Percentiles rank a stretch among this genome's conserved stretches.
phyloP scores from a whole-genome alignment of 495 filamentous ascomycete species.

The Podospora appendiculata region DNA sequence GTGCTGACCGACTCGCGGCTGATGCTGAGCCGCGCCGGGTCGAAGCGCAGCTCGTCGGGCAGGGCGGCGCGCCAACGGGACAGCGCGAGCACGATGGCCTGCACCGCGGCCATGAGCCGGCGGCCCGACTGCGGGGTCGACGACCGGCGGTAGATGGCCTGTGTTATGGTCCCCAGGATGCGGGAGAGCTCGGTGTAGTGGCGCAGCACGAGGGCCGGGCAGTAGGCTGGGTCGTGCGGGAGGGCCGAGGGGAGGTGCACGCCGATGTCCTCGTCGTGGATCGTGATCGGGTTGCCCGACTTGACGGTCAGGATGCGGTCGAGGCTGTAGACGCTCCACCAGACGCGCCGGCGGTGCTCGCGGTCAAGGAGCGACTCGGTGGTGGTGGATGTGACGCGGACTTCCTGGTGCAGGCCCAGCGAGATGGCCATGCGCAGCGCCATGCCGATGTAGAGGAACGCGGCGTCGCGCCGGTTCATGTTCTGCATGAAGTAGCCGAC shows the following conservation, averaged over 20 bases:
- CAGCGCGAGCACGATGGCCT: conserved; percentile 36
- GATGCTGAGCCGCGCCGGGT: conserved; percentile 31
- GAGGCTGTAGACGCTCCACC: conserved; percentile 47
- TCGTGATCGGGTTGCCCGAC: conserved; percentile 42
- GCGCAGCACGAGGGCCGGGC: conserved; percentile 38
- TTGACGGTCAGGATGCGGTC: conserved; percentile 42
- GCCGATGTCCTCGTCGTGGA: conserved; percentile 44
- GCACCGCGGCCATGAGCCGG: conserved; percentile 36
- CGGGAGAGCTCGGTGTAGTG: conserved; percentile 40
- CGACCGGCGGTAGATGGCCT: conserved; percentile 38
- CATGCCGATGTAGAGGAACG: conserved; percentile 43
- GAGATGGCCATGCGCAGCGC: conserved; percentile 46
- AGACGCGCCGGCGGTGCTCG: conserved; percentile 40
- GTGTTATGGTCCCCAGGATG: conserved; percentile 37
- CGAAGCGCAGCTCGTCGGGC: conserved; percentile 36
- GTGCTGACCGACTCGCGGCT: conserved; percentile 40
- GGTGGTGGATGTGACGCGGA: conserved; percentile 7
- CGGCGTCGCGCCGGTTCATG: conserved; percentile 41
- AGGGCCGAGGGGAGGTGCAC: conserved; percentile 29
- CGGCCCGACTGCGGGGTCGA: conserved; percentile 31
- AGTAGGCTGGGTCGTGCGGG: conserved; percentile 21
- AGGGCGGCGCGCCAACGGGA: conserved; percentile 34
- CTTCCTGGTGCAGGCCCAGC: conserved; percentile 44
- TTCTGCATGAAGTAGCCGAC: conserved; percentile 49
- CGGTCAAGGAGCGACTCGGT: conserved; percentile 11